Base-by-base conservation (phyloP, 208 protist genomes). In the Wallacemonas sp. region DNA sequence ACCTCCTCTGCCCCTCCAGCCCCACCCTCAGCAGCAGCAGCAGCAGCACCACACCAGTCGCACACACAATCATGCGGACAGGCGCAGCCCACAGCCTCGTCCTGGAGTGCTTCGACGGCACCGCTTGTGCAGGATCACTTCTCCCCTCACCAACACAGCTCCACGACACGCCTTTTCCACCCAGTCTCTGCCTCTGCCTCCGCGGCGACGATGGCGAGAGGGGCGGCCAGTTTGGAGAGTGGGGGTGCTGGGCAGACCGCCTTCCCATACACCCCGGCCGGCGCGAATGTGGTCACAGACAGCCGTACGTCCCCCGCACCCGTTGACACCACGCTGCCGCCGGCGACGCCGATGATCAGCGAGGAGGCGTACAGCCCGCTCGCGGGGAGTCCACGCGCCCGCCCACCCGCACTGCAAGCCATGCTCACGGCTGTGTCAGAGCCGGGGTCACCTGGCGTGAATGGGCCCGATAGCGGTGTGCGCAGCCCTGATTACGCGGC, bases 151-250 rank as follows among this genome's bases (percentile, higher is more conserved):
- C 4, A 2, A 15, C 51, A 58, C 28, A 38, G 6, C 8, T 42
- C 51, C 28, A 58, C 51, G 15, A 26, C 51, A 21, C 51, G 51
- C 12, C 51, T 39, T 14, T 58, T 58, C 51, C 51, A 58, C 30
- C 51, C 51, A 5, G 5, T 31, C 17, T 3, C 3, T 22, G 24
- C 51, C n/a, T 15, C 51, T n/a, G 1, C 19, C 8, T 8, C 11
- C 45, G 15, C 45, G 15, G 45, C 19, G 45, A 11, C 19, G 11
- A 19, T 19, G 45, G 19, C 45, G n/a, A n/a, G n/a, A n/a, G n/a
- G n/a, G n/a, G n/a, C n/a, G n/a, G n/a, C n/a, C n/a, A n/a, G n/a
- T n/a, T n/a, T n/a, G n/a, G n/a, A n/a, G n/a, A n/a, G n/a, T n/a
- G n/a, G n/a, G n/a, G n/a, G n/a, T n/a, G n/a, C n/a, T n/a, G n/a